Evolutionary conservation across 768 basidiomycete genomes (phyloP).

Genomic region (Daedalea quercina): DNA sequence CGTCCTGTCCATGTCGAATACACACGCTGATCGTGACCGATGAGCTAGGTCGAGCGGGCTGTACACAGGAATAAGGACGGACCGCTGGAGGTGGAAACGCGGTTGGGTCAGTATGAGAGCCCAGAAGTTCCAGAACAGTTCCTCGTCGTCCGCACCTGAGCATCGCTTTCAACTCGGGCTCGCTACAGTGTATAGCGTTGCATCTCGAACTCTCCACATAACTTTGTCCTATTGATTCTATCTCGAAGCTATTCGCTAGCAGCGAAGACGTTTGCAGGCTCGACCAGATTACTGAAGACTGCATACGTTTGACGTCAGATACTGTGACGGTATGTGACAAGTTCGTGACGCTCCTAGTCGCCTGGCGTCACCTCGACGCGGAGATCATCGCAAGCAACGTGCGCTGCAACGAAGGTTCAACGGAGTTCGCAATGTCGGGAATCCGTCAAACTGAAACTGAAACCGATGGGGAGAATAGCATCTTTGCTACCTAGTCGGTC

Average conservation of each 20-base stretch:
- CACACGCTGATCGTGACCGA: background rate
- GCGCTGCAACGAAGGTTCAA: background rate
- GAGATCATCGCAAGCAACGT: background rate
- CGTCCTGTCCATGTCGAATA: background rate
- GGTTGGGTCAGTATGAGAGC: constrained; percentile 48
- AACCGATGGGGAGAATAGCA: no score
- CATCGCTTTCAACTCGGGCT: background rate
- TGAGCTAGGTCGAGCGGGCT: constrained; percentile 38
- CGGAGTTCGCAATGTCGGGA: background rate
- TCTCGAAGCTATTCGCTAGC: no score
- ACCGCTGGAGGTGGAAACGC: constrained; percentile 28
- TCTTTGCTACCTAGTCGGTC: no score
- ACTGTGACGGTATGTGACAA: no score
- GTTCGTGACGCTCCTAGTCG: background rate
- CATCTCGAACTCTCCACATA: no score
- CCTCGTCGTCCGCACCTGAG: constrained; percentile 47
- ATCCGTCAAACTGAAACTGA: no score
- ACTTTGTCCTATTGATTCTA: no score
- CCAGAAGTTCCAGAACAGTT: constrained; percentile 70
- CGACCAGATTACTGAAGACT: no score
- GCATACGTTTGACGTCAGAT: background rate
- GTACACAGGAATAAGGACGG: constrained; percentile 33
- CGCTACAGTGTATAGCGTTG: background rate
- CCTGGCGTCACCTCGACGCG: background rate
- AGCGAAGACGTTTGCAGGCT: no score